Evolutionary conservation across 805 yeast species (phyloP).

Genomic region (Schwanniomyces vanrijiae): DNA sequence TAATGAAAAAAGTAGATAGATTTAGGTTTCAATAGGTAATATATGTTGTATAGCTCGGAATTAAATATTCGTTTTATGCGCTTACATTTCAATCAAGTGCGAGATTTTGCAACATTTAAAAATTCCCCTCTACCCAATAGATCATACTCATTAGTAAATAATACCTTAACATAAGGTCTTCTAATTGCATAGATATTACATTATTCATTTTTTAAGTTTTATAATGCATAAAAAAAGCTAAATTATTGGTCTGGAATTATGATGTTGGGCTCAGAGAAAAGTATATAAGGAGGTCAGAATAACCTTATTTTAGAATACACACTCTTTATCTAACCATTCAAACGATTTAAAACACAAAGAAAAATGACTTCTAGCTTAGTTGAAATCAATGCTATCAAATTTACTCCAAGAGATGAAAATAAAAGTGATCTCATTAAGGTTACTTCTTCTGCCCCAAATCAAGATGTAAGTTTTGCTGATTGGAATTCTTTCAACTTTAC

Average conservation of each 20-base stretch:
- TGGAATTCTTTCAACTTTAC: constrained; percentile 70
- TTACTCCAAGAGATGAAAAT: neutral
- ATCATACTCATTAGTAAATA: neutral
- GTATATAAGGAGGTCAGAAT: neutral
- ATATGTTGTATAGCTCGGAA: neutral
- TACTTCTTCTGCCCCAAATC: constrained; percentile 18
- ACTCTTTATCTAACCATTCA: neutral
- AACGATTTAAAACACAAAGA: neutral
- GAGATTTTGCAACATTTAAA: constrained; percentile 9
- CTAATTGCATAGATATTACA: neutral
- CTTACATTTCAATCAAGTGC: constrained; percentile 13
- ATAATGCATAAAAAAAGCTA: neutral
- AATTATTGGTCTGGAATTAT: neutral
- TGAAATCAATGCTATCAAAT: neutral
- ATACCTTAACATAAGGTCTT: neutral
- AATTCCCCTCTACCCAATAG: neutral
- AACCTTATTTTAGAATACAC: neutral
- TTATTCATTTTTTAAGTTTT: neutral
- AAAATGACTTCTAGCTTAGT: neutral
- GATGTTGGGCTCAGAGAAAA: neutral
- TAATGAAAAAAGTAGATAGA: constrained; percentile 33
- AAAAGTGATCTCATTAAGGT: constrained; percentile 11
- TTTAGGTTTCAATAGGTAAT: neutral
- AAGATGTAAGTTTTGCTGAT: constrained; percentile 41
- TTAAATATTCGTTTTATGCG: constrained; percentile 10